Conservation (phyloP, 73 alveolate species). For the Paramecium sexaurelia region DNA sequence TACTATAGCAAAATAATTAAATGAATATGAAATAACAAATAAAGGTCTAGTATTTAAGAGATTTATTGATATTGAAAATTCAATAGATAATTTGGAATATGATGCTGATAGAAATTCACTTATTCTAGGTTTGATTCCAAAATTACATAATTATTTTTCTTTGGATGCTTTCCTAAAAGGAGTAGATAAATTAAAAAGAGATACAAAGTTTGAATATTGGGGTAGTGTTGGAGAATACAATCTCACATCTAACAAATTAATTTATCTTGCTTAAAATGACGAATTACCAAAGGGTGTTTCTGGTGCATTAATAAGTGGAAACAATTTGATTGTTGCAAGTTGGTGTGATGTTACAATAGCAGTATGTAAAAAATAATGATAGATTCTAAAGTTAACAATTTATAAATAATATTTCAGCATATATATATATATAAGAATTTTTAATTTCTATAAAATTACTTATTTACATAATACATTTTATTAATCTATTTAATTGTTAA, state of each 20-base stretch:
- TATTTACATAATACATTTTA: too few relatives aligned
- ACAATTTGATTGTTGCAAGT: not conserved
- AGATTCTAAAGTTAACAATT: not conserved
- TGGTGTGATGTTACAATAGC: conserved; percentile 41
- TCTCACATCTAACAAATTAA: not conserved
- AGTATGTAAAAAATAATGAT: not conserved
- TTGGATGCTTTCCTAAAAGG: not conserved
- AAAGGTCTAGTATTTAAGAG: not conserved
- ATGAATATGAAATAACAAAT: not conserved
- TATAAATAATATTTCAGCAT: too few relatives aligned
- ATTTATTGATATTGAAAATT: not conserved
- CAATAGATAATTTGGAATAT: conserved; percentile 28
- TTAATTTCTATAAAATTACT: too few relatives aligned
- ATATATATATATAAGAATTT: too few relatives aligned
- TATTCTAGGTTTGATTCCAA: not conserved
- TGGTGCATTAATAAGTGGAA: conserved; percentile 2
- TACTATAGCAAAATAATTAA: not conserved
- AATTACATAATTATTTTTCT: not conserved
- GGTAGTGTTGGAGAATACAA: not conserved
- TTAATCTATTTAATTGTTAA: too few relatives aligned
- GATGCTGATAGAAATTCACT: not conserved
- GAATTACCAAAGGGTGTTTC: not conserved
- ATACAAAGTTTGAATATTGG: not conserved
- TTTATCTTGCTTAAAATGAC: not conserved
- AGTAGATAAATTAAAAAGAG: not conserved